phyloP scores from a whole-genome alignment of 768 basidiomycete species.

The Harrya chromipes region DNA sequence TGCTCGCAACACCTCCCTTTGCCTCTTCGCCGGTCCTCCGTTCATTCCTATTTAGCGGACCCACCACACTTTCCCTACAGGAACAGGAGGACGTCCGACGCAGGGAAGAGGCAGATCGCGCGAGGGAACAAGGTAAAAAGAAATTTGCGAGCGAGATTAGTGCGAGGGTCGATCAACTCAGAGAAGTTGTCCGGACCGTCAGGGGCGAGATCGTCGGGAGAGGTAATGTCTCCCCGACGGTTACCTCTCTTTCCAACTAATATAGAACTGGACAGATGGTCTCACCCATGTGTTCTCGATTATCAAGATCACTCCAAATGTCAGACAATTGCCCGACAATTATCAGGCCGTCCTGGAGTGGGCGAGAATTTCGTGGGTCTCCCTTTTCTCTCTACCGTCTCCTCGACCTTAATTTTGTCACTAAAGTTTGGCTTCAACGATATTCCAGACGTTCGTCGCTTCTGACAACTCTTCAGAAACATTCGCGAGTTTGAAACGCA shows the following conservation, averaged over 20 bases:
- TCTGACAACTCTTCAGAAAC: conserved; percentile 90
- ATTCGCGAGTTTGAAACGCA: conserved; percentile 81
- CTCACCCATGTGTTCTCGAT: conserved; percentile 84
- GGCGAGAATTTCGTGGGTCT: conserved; percentile 90
- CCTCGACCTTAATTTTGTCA: conserved; percentile 9
- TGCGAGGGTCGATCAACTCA: conserved; percentile 76
- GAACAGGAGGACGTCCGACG: conserved; percentile 76
- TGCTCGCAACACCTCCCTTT: conserved; percentile 69
- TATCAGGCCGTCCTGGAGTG: conserved; percentile 92
- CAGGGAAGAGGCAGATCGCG: conserved; percentile 85
- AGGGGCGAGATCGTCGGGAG: conserved; percentile 92
- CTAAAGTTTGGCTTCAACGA: conserved; percentile 85
- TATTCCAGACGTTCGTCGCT: conserved; percentile 93
- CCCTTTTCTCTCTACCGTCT: not conserved
- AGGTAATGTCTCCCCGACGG: conserved; percentile 41
- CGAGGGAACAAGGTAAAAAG: conserved; percentile 84
- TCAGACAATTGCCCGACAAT: conserved; percentile 75
- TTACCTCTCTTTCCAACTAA: conserved; percentile 4
- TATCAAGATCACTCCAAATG: conserved; percentile 75
- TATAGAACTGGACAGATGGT: conserved; percentile 56
- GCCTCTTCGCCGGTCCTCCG: conserved; percentile 82
- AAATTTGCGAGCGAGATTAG: conserved; percentile 87
- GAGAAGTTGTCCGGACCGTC: conserved; percentile 80
- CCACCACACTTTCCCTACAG: conserved; percentile 61
- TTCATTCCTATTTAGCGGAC: conserved; percentile 79